Percentiles rank a stretch among this genome's conserved stretches.
These are phyloP conservation scores for Rubia tinctorum DNA, from an alignment of 305 asterid species.

Conservation along the genomic window DNA sequence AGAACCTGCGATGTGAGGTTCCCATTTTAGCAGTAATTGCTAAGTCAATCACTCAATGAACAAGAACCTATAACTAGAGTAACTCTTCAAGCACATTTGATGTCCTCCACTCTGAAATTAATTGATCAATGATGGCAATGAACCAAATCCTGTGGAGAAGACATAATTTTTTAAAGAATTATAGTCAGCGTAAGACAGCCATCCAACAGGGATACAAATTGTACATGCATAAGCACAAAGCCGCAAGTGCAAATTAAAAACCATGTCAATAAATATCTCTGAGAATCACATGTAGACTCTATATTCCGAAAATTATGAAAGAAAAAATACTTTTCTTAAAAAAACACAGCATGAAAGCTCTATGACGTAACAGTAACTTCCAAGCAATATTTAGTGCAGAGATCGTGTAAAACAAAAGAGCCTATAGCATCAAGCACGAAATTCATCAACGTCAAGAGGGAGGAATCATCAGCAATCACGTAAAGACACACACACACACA, in stretches of 20 bases:
- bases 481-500: not conserved
- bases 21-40: constrained; percentile 65
- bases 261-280: not conserved
- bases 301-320: not conserved
- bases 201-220: not conserved
- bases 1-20: constrained; percentile 78
- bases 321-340: not conserved
- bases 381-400: not conserved
- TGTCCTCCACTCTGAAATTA: constrained; percentile 21
- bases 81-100: constrained; percentile 28
- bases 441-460: not conserved
- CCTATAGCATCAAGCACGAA: not conserved
- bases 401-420: not conserved
- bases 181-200: not conserved
- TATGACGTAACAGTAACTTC: not conserved
- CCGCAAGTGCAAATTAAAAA: not conserved
- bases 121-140: constrained; percentile 11
- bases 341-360: not conserved
- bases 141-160: constrained; percentile 4
- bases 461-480: not conserved
- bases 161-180: not conserved
- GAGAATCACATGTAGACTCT: not conserved
- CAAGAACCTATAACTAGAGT: constrained; percentile 51
- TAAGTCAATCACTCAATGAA: constrained; percentile 46
- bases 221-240: too few relatives aligned